Base-by-base conservation (phyloP, 768 basidiomycete species). In the Antrodiella citrinella region DNA sequence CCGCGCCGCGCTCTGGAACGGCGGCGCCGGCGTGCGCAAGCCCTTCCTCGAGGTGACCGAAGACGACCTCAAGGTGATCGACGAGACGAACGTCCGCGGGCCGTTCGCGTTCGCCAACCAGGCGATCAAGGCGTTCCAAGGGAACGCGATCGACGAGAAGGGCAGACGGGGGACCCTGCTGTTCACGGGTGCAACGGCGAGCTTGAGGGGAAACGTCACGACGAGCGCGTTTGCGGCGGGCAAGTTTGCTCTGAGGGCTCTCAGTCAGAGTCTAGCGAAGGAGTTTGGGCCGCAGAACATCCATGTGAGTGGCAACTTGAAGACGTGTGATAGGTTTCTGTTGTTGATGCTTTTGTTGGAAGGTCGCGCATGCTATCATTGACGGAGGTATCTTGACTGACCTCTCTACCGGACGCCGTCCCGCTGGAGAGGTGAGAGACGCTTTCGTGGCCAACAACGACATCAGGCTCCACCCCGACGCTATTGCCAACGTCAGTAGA, bases 401-500 rank as follows among this genome's bases (percentile, higher is more conserved):
- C 43, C 61, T 56, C n/a, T 67, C 54, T 52, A 71, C 51, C 38
- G 61, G 54, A 25, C 51, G 38, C 4, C 59, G 55, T 18, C 30
- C 30, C 7, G 30, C 49, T 4, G 54, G 48, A 11, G 54, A 48
- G 9, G 52, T 51, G 2, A 48, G 50, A 35, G 61, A 65, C 26
- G 63, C 67, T 22, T 77, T 70, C 71, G 70, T 67, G 40, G 60
- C 65, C 7, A 73, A 83, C 49, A 62, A 65, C 2, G 74, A 80
- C 50, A 63, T 61, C 10, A 67, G 74, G 43, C 69, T 91, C 23
- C 68, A 70, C 45, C 83, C 89, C 0, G 76, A 82, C 26, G 80
- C 80, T 57, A 86, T 91, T 51, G 87, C 84, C 11, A 69, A 77
- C 60, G 86, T 85, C 53, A 4, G 76, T 60, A 19, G 12, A 9